These are phyloP conservation scores for Cicer arietinum DNA, from an alignment of 306 rosid species.

Conservation along the genomic window DNA sequence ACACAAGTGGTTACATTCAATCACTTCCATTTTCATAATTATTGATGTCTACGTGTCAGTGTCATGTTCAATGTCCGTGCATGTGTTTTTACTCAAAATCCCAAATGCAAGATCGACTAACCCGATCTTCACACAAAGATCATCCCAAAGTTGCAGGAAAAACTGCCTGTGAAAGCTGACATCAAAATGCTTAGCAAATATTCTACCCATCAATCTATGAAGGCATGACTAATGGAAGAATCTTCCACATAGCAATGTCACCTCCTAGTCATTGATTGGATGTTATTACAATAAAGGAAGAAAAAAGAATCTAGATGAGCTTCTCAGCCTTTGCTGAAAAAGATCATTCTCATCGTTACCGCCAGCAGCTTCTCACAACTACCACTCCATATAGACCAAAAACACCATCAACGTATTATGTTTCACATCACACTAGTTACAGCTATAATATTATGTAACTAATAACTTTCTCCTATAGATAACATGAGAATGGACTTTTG, in stretches of 20 bases:
- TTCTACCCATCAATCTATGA: conserved; percentile 2
- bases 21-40: no score
- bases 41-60: no score
- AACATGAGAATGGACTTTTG: not conserved
- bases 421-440: conserved; percentile 7
- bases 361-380: not conserved
- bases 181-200: conserved; percentile 4
- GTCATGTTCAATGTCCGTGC: no score
- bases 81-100: not conserved
- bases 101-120: conserved; percentile 14
- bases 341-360: not conserved
- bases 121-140: conserved; percentile 22
- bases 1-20: no score
- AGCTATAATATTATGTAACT: not conserved
- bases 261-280: not conserved
- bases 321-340: not conserved
- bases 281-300: not conserved
- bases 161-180: not conserved
- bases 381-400: not conserved
- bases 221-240: conserved; percentile 4
- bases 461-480: conserved; percentile 5
- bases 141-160: conserved; percentile 8
- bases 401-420: not conserved
- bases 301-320: not conserved
- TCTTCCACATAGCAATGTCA: conserved; percentile 20